Conservation (phyloP, 2,329 filamentous ascomycete genomes). For the Pseudodiploospora longispora region DNA sequence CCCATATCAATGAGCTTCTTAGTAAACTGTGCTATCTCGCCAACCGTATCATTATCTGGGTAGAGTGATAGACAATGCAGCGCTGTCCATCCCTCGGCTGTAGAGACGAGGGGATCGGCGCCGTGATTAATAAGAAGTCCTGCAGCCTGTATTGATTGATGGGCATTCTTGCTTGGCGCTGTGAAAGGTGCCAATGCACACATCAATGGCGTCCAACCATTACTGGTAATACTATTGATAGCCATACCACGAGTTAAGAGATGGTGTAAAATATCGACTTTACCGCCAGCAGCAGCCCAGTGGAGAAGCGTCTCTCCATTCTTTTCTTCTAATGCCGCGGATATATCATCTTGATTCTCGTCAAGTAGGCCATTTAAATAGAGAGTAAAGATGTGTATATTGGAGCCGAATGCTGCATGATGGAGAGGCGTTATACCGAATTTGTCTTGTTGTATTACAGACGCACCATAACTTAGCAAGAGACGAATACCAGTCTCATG, state of each 20-base stretch:
- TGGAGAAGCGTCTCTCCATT: slow-evolving; percentile 20
- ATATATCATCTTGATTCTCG: too few relatives aligned
- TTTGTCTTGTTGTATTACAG: slow-evolving; percentile 10
- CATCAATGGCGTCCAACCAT: slow-evolving; percentile 23
- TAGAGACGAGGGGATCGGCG: slow-evolving; percentile 11
- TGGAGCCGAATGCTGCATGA: slow-evolving; percentile 10
- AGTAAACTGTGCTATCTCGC: slow-evolving; percentile 4
- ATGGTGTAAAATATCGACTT: slow-evolving; percentile 13
- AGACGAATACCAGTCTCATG: slow-evolving; percentile 13
- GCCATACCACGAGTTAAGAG: slow-evolving; percentile 12
- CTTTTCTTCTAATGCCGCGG: slow-evolving; percentile 11
- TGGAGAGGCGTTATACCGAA: slow-evolving; percentile 17
- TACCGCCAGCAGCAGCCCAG: slow-evolving; percentile 18
- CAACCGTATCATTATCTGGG: not conserved
- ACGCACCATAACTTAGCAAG: slow-evolving; percentile 14
- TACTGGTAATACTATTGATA: slow-evolving; percentile 14
- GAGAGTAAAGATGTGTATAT: slow-evolving; percentile 12
- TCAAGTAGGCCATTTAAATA: slow-evolving; percentile 9
- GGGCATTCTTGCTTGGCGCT: not conserved
- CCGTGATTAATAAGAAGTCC: slow-evolving; percentile 15
- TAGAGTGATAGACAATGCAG: slow-evolving; percentile 15
- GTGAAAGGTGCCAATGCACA: slow-evolving; percentile 16
- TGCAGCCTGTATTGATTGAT: slow-evolving; percentile 7
- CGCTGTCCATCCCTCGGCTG: slow-evolving; percentile 18
- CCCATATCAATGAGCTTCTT: slow-evolving; percentile 7